phyloP scores from a whole-genome alignment of 2,329 filamentous ascomycete genomes.

The Rhynchosporium secalis region DNA sequence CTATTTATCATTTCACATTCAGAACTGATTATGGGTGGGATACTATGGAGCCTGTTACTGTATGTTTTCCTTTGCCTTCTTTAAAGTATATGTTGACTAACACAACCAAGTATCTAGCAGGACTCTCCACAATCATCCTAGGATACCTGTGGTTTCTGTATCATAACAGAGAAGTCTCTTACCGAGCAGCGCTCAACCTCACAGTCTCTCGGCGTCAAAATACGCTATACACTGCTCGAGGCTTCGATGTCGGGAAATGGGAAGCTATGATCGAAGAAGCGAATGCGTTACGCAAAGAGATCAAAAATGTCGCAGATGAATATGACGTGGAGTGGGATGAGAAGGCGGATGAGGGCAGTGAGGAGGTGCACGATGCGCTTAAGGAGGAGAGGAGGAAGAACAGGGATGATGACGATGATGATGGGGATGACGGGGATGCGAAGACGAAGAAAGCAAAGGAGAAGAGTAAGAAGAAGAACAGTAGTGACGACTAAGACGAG shows the following conservation, averaged over 20 bases:
- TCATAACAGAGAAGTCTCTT: conserved; percentile 85
- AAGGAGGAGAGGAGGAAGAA: conserved; percentile 50
- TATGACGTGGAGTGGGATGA: conserved; percentile 93
- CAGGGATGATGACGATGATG: conserved; percentile 44
- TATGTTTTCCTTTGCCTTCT: conserved; percentile 32
- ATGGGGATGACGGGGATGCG: conserved; percentile 16
- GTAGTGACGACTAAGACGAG: not conserved
- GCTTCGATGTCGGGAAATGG: conserved; percentile 77
- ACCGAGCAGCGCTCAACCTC: conserved; percentile 82
- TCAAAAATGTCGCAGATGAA: conserved; percentile 77
- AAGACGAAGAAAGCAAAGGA: conserved; percentile 22
- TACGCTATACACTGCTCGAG: conserved; percentile 71
- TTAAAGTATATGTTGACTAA: not conserved
- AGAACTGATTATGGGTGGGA: conserved; percentile 84
- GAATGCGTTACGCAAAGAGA: conserved; percentile 74
- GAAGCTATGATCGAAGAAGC: conserved; percentile 76
- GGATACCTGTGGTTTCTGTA: conserved; percentile 94
- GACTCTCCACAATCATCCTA: conserved; percentile 81
- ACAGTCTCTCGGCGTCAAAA: conserved; percentile 79
- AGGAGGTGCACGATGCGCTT: conserved; percentile 59
- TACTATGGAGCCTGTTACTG: conserved; percentile 82
- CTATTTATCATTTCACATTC: conserved; percentile 73
- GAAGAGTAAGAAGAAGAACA: conserved; percentile 19
- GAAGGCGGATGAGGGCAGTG: conserved; percentile 67
- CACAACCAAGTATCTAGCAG: conserved; percentile 65